Conservation (phyloP, 495 filamentous ascomycete genomes). For the Penicillium nucicola region DNA sequence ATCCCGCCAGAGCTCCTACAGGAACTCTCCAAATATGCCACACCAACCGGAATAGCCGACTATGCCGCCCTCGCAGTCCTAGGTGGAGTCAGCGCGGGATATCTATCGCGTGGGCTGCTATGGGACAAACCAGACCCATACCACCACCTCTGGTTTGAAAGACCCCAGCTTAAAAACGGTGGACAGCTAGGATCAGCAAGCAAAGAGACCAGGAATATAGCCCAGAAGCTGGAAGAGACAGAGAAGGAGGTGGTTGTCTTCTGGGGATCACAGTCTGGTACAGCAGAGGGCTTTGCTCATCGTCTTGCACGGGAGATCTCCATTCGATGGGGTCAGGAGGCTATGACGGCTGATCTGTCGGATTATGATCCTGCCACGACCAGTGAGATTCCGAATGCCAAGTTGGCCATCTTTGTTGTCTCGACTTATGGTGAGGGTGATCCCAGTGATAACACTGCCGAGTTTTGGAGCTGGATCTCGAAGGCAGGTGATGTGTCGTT, state of each 20-base stretch:
- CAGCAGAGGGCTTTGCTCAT: constrained; percentile 48
- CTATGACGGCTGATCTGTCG: constrained; percentile 45
- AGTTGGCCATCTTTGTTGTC: constrained; percentile 48
- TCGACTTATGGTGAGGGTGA: constrained; percentile 57
- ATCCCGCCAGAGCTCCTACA: constrained; percentile 20
- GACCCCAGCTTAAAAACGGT: constrained; percentile 34
- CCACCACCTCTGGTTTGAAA: constrained; percentile 25
- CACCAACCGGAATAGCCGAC: constrained; percentile 26
- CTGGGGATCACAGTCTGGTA: constrained; percentile 57
- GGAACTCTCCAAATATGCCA: constrained; percentile 20
- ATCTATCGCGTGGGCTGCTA: constrained; percentile 30
- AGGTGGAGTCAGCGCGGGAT: constrained; percentile 21
- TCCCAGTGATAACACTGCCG: constrained; percentile 48
- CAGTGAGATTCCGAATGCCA: constrained; percentile 31
- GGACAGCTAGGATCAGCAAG: constrained; percentile 3
- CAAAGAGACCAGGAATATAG: constrained; percentile 36
- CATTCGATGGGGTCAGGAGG: constrained; percentile 38
- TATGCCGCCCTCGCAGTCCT: constrained; percentile 30
- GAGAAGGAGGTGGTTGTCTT: constrained; percentile 46
- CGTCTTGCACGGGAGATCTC: constrained; percentile 44
- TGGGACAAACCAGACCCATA: constrained; percentile 37
- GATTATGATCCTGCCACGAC: constrained; percentile 48
- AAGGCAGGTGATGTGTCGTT: constrained; percentile 25
- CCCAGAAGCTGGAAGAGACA: constrained; percentile 30
- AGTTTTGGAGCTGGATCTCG: constrained; percentile 44